A percentile compares a stretch with the other conserved stretches of the same genome.
phyloP scores from a whole-genome alignment of 805 yeast species.

The Gaillardinia entomophila region DNA sequence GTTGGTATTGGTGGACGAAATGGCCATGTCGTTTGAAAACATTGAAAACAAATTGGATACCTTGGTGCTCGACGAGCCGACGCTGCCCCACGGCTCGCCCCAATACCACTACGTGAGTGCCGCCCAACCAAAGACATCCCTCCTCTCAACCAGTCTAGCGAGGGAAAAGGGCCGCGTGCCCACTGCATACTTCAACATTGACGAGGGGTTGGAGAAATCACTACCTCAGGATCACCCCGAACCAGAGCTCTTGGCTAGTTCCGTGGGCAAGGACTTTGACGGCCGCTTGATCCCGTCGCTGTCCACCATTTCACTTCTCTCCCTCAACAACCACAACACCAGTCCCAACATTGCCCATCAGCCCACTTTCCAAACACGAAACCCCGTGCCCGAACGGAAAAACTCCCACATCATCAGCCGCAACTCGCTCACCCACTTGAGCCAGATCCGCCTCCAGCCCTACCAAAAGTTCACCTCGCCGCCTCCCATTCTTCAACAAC shows the following conservation, averaged over 20 bases:
- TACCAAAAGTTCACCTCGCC: constrained; percentile 1
- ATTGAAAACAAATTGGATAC: constrained; percentile 12
- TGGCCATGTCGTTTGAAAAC: constrained; percentile 6
- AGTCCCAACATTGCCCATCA: not conserved
- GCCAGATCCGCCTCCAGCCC: not conserved
- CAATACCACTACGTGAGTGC: not conserved
- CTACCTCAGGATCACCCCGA: constrained; percentile 36
- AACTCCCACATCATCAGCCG: constrained; percentile 11
- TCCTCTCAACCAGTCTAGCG: constrained; percentile 23
- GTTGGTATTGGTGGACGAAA: too few species aligned
- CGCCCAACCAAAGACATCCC: constrained; percentile 13
- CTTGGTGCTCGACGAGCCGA: constrained; percentile 6
- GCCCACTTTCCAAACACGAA: not conserved
- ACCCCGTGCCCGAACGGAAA: constrained; percentile 8
- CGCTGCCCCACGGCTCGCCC: constrained; percentile 1
- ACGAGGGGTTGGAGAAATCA: constrained; percentile 4
- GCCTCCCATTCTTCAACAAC: not conserved
- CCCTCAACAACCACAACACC: constrained; percentile 17
- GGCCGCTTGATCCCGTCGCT: constrained; percentile 39
- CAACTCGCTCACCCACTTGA: constrained; percentile 9
- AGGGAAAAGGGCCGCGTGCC: constrained; percentile 8
- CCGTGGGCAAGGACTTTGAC: constrained; percentile 35
- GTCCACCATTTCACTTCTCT: constrained; percentile 34
- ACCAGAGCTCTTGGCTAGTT: constrained; percentile 37
- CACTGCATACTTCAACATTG: constrained; percentile 8